These are phyloP conservation scores for Pestalotiopsis sp. DNA, from an alignment of 2,329 filamentous ascomycete genomes.

Conservation along the genomic window DNA sequence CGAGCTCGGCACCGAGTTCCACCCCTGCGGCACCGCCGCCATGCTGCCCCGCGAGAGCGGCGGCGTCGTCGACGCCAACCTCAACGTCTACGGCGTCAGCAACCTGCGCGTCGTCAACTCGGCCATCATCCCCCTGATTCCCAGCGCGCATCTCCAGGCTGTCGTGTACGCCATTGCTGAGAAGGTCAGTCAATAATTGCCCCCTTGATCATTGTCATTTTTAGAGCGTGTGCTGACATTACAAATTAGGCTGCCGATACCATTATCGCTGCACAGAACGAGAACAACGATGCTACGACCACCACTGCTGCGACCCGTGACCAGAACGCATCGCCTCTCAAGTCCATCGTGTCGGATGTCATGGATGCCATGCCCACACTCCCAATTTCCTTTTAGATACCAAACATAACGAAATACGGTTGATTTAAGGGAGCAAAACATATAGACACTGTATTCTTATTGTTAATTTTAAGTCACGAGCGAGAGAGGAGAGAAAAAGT, in stretches of 20 bases:
- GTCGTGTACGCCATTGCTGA: conserved; percentile 16
- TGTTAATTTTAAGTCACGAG: neutral
- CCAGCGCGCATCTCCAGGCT: conserved; percentile 9
- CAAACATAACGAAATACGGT: neutral
- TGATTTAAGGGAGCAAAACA: neutral
- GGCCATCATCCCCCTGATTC: conserved; percentile 15
- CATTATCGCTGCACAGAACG: neutral
- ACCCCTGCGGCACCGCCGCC: conserved; percentile 27
- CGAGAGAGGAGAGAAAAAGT: neutral
- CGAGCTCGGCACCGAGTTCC: conserved; percentile 16
- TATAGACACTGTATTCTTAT: neutral
- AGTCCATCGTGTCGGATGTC: neutral
- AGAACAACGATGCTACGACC: neutral
- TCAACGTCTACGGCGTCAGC: conserved; percentile 19
- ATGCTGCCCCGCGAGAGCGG: conserved; percentile 45
- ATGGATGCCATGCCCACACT: neutral
- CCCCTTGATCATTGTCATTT: neutral
- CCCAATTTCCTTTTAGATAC: neutral
- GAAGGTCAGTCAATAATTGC: conserved; percentile 13
- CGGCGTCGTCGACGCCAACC: conserved; percentile 41
- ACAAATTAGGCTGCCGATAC: neutral
- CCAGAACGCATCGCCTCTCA: neutral
- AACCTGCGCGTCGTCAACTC: conserved; percentile 17
- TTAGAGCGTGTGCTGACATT: neutral
- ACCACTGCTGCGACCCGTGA: neutral